Base-by-base conservation (phyloP, 768 basidiomycete species). In the Amanita pallidorosea region DNA sequence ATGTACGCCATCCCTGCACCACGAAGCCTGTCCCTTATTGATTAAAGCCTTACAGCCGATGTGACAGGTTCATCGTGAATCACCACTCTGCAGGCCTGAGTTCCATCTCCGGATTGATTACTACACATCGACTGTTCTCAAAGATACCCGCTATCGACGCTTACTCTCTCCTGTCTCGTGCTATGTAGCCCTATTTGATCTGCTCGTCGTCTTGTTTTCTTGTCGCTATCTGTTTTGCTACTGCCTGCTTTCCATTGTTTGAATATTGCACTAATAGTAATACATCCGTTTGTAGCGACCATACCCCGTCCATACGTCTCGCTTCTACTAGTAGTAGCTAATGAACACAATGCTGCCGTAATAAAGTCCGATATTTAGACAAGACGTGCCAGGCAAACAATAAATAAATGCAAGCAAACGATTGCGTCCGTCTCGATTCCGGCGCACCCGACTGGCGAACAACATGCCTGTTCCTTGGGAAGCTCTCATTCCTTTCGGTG, bases 381-480 rank as follows among this genome's bases (percentile, higher is more conserved):
- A 13, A 33, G 33, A 33, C 12, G 11, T 33, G 33, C 33, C 2
- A 33, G 33, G 11, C 45, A 47, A 47, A 35, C 45, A 47, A 5
- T 12, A 31, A 31, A 31, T 12, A 31, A 3, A 9, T 31, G 31
- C 31, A 31, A 31, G 31, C 31, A 31, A 31, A 25, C 6, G 25
- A 6, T 25, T 25, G 25, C 25, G 5, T 4, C 22, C 25, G 25
- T 25, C 6, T n/a, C 13, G 3, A 12, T 15, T 23, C 6, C 1
- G n/a, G 12, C 13, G 4, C 17, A n/a, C 37, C 18, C 37, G n/a
- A 22, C 15, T n/a, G 7, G 25, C 15, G 8, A 44, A 13, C 31
- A 12, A 34, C 13, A 95, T 95, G 94, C 94, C 94, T 51, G 85
- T 96, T 59, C 94, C 93, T 58, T 97, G 88, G 85, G 93, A 98